A percentile compares a stretch with the other conserved stretches of the same genome.
Conservation (phyloP, 805 yeast genomes). For the Zygosaccharomyces pseudorouxii region DNA sequence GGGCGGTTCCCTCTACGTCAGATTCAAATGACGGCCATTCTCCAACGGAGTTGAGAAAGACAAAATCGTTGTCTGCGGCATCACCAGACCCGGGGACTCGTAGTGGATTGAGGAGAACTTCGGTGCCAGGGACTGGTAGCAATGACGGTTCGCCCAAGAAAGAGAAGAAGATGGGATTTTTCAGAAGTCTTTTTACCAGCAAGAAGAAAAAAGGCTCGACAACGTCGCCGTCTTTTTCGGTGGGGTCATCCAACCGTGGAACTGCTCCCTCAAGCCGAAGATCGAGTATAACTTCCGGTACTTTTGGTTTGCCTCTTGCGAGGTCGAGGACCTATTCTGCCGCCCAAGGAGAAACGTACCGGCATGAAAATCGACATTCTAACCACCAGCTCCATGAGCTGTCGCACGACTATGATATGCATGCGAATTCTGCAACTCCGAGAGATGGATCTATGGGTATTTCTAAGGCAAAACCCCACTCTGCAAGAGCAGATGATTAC, state of each 20-base stretch:
- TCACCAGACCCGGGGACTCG: conserved; percentile 3
- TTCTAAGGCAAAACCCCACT: background rate
- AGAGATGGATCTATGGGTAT: conserved; percentile 1
- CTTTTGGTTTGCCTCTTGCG: conserved; percentile 13
- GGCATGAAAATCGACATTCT: conserved; percentile 10
- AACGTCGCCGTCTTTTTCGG: conserved; percentile 2
- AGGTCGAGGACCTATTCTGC: conserved; percentile 24
- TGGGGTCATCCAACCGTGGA: background rate
- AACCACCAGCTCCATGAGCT: background rate
- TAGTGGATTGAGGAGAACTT: conserved; percentile 7
- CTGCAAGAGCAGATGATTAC: conserved; percentile 1
- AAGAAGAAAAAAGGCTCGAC: conserved; percentile 18
- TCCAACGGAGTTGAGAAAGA: conserved; percentile 21
- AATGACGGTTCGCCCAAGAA: conserved; percentile 15
- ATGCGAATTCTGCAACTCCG: background rate
- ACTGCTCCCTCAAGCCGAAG: conserved; percentile 12
- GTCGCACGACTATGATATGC: background rate
- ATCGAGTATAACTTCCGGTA: conserved; percentile 12
- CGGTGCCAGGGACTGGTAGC: conserved; percentile 8
- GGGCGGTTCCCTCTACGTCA: background rate
- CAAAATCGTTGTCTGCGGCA: conserved; percentile 33
- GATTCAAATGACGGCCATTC: background rate
- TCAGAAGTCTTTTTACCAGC: conserved; percentile 34
- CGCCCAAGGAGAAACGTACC: conserved; percentile 14
- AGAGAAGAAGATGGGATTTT: conserved; percentile 35